These are phyloP conservation scores for Starmerella apicola DNA, from an alignment of 805 yeast species.

Conservation along the genomic window DNA sequence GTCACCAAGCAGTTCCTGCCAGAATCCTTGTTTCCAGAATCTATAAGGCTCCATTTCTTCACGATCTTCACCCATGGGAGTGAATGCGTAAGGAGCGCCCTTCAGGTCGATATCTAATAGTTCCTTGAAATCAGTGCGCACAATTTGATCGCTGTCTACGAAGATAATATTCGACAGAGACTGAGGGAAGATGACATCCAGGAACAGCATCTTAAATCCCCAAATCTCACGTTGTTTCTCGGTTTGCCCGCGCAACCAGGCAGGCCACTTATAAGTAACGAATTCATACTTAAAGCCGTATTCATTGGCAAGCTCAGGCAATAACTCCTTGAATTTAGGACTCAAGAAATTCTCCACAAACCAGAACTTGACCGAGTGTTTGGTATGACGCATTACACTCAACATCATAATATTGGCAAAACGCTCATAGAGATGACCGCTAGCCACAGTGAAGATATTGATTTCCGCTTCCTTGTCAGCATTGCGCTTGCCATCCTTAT, in stretches of 20 bases:
- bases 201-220: slow-evolving; percentile 77
- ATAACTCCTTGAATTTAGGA: slow-evolving; percentile 46
- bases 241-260: slow-evolving; percentile 69
- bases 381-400: slow-evolving; percentile 56
- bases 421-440: slow-evolving; percentile 70
- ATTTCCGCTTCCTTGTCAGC: slow-evolving; percentile 41
- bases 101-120: slow-evolving; percentile 54
- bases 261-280: slow-evolving; percentile 86
- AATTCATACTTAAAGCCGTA: slow-evolving; percentile 61
- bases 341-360: slow-evolving; percentile 70
- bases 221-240: slow-evolving; percentile 70
- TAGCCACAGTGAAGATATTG: slow-evolving; percentile 70
- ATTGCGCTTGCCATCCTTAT: background rate
- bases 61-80: slow-evolving; percentile 78
- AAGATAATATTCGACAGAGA: slow-evolving; percentile 63
- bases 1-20: slow-evolving; percentile 53
- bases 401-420: slow-evolving; percentile 67
- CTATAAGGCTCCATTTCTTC: slow-evolving; percentile 70
- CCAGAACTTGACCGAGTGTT: slow-evolving; percentile 70
- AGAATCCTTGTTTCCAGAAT: slow-evolving; percentile 90
- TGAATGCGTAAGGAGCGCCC: slow-evolving; percentile 76
- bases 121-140: slow-evolving; percentile 61
- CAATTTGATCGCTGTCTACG: slow-evolving; percentile 77
- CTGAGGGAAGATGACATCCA: slow-evolving; percentile 80
- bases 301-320: slow-evolving; percentile 47